Evolutionary conservation across 1,284 basidiomycete genomes (phyloP), one percentile per base, ranked within the genome.

Genomic region (Moesziomyces parantarcticus): DNA sequence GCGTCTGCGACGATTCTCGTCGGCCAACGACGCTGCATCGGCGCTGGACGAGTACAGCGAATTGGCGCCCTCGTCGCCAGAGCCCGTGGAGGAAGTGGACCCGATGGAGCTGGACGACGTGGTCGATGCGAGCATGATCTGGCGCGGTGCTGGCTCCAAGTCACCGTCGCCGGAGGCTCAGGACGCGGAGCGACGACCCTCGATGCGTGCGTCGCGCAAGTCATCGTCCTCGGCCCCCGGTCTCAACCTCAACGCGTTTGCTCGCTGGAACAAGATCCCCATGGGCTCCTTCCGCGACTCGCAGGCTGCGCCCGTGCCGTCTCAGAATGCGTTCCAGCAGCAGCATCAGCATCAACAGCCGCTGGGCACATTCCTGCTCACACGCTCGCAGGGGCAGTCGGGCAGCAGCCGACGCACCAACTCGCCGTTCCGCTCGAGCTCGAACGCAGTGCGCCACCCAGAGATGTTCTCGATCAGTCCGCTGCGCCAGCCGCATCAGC

Each of bases 71-170:
- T 79, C 79, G 18, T 80, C 78, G 22, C 77, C 72, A 14, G 79
- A 79, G 49, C 59, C 65, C 3, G 34, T 60, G 20, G 55, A 23
- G 8, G 63, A 66, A 23, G 69, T 72, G 16, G 68, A 75, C 21
- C 65, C 72, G 8, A 82, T 83, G 80, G 80, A 83, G 29, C 64
- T 83, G 6, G 76, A 80, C 55, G 81, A 83, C 46, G 78, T 83
- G 5, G 67, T 83, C 18, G 77, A 83, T 41, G 72, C 77, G 18
- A 65, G 67, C 42, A 76, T 83, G 58, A 66, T 83, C 32, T 75
- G 68, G 60, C 71, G 73, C 25, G 75, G 72, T 26, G 59, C 62
- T 20, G 54, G 52, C 32, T 76, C 74, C 34, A 76, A 68, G 51
- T 69, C 68, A 18, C 60, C 74, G 10, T 78, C 63, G 40, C 63